phyloP scores from a whole-genome alignment of 768 basidiomycete genomes.

The Lactarius evosmus region DNA sequence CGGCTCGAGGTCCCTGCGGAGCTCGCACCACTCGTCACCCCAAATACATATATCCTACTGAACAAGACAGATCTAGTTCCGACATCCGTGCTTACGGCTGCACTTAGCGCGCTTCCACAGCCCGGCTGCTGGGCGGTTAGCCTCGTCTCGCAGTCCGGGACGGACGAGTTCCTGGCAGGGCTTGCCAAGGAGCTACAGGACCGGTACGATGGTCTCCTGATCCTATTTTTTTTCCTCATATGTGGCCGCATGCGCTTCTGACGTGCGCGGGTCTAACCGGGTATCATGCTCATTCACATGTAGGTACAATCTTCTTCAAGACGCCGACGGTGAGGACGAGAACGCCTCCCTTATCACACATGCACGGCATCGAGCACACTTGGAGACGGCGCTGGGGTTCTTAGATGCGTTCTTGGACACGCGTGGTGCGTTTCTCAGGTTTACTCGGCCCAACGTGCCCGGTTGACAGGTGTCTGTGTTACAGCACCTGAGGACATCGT shows the following conservation, averaged over 20 bases:
- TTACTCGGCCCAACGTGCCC: neutral
- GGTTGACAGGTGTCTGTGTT: constrained; percentile 9
- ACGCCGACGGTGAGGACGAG: constrained; percentile 27
- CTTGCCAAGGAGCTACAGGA: constrained; percentile 51
- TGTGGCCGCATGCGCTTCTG: neutral
- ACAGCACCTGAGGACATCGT: constrained; percentile 70
- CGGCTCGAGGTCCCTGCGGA: constrained; percentile 42
- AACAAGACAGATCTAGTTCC: constrained; percentile 71
- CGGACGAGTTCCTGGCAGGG: constrained; percentile 54
- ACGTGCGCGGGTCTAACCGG: constrained; percentile 4
- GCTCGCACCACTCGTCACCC: constrained; percentile 48
- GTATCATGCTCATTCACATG: neutral
- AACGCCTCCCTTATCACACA: constrained; percentile 71
- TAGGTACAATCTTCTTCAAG: constrained; percentile 25
- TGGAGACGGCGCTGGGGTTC: constrained; percentile 60
- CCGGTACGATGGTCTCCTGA: constrained; percentile 40
- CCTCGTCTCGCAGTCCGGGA: constrained; percentile 56
- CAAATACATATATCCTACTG: constrained; percentile 64
- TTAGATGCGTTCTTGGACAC: constrained; percentile 58
- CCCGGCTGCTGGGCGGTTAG: constrained; percentile 54
- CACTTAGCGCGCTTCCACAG: constrained; percentile 4
- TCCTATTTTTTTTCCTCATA: neutral
- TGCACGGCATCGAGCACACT: constrained; percentile 72
- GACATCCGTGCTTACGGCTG: constrained; percentile 8
- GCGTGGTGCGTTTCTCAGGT: constrained; percentile 34